phyloP scores from a whole-genome alignment of 768 basidiomycete genomes.

The Suillus ampliporus region DNA sequence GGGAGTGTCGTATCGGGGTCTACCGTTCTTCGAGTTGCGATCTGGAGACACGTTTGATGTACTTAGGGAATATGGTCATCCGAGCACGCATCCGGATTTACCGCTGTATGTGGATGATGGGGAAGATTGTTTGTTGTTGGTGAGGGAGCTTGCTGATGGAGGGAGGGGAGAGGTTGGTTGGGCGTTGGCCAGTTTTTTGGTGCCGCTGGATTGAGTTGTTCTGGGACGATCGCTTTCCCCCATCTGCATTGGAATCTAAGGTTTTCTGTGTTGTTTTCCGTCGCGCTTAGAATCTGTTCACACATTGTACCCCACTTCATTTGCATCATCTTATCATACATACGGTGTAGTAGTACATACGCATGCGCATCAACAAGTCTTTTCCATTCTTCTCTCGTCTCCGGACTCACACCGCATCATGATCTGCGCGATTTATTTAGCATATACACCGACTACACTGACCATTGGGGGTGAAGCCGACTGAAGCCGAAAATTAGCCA shows the following conservation, averaged over 20 bases:
- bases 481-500: no score
- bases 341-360: not conserved
- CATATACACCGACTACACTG: no score
- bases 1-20: slow-evolving; percentile 68
- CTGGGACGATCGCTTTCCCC: not conserved
- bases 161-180: slow-evolving; percentile 64
- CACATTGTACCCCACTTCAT: not conserved
- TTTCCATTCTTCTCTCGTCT: not conserved
- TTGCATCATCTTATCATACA: not conserved
- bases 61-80: slow-evolving; percentile 79
- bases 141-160: slow-evolving; percentile 47
- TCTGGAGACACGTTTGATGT: slow-evolving; percentile 70
- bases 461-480: no score
- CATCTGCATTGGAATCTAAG: not conserved
- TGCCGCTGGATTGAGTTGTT: slow-evolving; percentile 51
- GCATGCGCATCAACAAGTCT: not conserved
- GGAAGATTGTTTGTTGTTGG: slow-evolving; percentile 78
- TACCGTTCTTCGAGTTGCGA: slow-evolving; percentile 77
- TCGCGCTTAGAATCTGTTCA: not conserved
- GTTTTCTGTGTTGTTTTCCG: not conserved
- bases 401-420: not conserved
- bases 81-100: slow-evolving; percentile 71
- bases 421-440: not conserved
- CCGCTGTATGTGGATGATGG: slow-evolving; percentile 81
- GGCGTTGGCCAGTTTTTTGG: slow-evolving; percentile 83